phyloP scores from a whole-genome alignment of 352 stramenopile genomes.

The Globisporangium paddicum region DNA sequence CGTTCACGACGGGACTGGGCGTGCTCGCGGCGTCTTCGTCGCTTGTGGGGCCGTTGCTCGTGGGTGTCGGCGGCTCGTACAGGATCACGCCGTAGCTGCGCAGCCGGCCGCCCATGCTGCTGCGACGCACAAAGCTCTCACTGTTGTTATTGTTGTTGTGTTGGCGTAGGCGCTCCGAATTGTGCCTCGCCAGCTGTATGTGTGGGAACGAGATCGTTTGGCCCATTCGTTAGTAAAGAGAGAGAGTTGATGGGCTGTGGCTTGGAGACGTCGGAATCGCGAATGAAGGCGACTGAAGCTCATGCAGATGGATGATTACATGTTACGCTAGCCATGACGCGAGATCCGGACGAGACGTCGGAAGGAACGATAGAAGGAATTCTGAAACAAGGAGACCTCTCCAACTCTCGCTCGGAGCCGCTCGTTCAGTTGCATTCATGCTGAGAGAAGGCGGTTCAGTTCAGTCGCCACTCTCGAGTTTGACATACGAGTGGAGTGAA shows the following conservation, averaged over 20 bases:
- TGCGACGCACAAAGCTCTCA: conserved; percentile 4
- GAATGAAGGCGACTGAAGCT: neutral
- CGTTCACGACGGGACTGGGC: conserved; percentile 13
- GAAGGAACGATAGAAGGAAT: neutral
- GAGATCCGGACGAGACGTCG: neutral
- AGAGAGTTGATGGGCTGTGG: no score
- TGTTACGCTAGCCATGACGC: no score
- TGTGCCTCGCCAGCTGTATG: neutral
- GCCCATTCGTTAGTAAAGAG: no score
- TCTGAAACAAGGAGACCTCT: neutral
- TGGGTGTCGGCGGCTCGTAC: conserved; percentile 3
- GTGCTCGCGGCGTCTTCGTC: neutral
- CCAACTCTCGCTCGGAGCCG: no score
- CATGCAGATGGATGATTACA: neutral
- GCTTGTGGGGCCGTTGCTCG: neutral
- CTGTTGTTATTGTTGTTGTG: neutral
- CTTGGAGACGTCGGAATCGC: neutral
- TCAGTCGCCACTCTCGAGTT: no score
- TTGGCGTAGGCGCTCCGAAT: neutral
- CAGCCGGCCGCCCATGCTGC: conserved; percentile 10
- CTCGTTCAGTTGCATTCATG: no score
- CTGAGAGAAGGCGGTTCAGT: neutral
- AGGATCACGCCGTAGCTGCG: conserved; percentile 7
- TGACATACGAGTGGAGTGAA: no score
- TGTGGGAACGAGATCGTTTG: conserved; percentile 5